phyloP scores from a whole-genome alignment of 2,329 filamentous ascomycete genomes.

The Talaromyces sp. region DNA sequence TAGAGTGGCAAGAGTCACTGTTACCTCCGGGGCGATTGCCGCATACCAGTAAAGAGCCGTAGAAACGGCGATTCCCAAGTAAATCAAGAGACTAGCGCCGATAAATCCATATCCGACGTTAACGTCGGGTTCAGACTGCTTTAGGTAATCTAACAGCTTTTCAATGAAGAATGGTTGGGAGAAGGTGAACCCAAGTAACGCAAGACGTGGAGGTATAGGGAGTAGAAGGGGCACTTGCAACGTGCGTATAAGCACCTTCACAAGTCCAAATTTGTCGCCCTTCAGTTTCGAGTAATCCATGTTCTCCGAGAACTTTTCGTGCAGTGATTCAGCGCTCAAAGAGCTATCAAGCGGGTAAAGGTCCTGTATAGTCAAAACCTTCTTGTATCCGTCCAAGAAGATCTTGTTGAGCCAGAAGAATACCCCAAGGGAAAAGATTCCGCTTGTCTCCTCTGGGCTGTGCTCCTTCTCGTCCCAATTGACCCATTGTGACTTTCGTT shows the following conservation, averaged over 20 bases:
- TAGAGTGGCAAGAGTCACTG: background rate
- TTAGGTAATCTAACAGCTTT: constrained; percentile 31
- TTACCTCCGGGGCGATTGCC: background rate
- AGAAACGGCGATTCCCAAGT: constrained; percentile 37
- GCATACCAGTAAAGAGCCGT: constrained; percentile 38
- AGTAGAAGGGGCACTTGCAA: constrained; percentile 24
- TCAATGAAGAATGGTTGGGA: constrained; percentile 37
- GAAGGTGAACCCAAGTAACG: constrained; percentile 32
- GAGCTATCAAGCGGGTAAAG: constrained; percentile 42
- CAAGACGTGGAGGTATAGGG: constrained; percentile 28
- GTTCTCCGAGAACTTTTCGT: background rate
- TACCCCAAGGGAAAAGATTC: constrained; percentile 39
- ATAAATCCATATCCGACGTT: constrained; percentile 41
- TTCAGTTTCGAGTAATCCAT: constrained; percentile 6
- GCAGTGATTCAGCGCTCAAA: background rate
- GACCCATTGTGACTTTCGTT: constrained; percentile 41
- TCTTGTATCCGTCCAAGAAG: constrained; percentile 43
- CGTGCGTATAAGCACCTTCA: constrained; percentile 7
- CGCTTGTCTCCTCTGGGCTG: constrained; percentile 45
- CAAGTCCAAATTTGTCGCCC: constrained; percentile 6
- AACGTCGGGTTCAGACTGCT: constrained; percentile 23
- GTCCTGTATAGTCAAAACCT: constrained; percentile 37
- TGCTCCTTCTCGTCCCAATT: constrained; percentile 38
- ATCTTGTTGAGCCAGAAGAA: constrained; percentile 49
- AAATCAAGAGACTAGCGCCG: constrained; percentile 42